Evolutionary conservation across 208 protist genomes (phyloP).

Genomic region (Wallacemonas sp.): DNA sequence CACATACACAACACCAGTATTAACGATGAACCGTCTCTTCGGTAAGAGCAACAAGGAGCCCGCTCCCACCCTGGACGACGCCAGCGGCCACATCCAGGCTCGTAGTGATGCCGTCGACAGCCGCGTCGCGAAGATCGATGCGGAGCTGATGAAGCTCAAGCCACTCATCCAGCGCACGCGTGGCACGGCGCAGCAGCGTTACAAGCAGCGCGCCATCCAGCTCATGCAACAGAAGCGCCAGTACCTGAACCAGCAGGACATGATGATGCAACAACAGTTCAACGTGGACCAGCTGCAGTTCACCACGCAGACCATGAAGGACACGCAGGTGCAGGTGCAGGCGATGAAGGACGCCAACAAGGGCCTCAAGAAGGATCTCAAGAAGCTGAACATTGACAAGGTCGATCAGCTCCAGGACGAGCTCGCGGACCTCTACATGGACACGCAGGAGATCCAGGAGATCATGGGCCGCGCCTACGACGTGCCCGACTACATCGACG

Average conservation of each 20-base stretch:
- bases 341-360: conserved; percentile 92
- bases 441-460: conserved; percentile 93
- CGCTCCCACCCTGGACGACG: conserved; percentile 88
- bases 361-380: conserved; percentile 81
- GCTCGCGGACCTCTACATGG: conserved; percentile 88
- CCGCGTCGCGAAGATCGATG: conserved; percentile 86
- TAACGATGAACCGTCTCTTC: conserved; percentile 93
- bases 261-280: conserved; percentile 91
- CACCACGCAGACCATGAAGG: conserved; percentile 89
- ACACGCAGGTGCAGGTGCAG: conserved; percentile 87
- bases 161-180: conserved; percentile 65
- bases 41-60: conserved; percentile 69
- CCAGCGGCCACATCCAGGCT: conserved; percentile 60
- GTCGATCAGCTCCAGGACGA: conserved; percentile 90
- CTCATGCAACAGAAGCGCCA: conserved; percentile 93
- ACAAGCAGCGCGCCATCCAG: conserved; percentile 91
- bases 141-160: conserved; percentile 85
- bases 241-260: conserved; percentile 92
- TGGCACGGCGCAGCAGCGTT: conserved; percentile 74
- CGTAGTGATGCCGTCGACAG: conserved; percentile 80
- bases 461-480: conserved; percentile 91
- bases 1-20: no score
- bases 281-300: conserved; percentile 94
- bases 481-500: conserved; percentile 91
- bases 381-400: conserved; percentile 85